A percentile compares a stretch with the other conserved stretches of the same genome.
These are phyloP conservation scores for Monosporascus sp. DNA, from an alignment of 2,329 filamentous ascomycete species.

Conservation along the genomic window DNA sequence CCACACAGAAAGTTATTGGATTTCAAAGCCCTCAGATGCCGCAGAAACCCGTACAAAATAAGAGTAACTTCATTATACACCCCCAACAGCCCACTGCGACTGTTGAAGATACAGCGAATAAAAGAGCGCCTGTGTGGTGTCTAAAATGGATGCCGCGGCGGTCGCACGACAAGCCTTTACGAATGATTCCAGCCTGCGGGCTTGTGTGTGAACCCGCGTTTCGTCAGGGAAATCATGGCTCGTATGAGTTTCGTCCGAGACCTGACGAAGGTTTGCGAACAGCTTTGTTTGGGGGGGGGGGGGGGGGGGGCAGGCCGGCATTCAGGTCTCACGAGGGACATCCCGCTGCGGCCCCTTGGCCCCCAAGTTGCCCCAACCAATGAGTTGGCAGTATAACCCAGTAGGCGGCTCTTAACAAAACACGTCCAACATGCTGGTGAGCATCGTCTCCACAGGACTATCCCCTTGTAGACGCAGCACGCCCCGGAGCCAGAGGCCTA, in stretches of 20 bases:
- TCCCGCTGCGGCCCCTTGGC: slow-evolving; percentile 17
- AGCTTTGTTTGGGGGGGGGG: background rate
- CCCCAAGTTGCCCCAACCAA: slow-evolving; percentile 27
- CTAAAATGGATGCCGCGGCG: background rate
- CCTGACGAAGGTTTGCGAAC: background rate
- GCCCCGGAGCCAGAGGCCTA: slow-evolving; percentile 4
- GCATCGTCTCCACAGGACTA: slow-evolving; percentile 11
- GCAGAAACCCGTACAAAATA: background rate
- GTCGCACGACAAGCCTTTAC: background rate
- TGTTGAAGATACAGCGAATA: background rate
- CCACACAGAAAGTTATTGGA: background rate
- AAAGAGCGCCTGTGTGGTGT: background rate
- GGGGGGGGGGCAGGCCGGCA: background rate
- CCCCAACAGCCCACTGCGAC: background rate
- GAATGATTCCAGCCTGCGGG: background rate
- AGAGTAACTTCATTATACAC: background rate
- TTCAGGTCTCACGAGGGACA: slow-evolving; percentile 18
- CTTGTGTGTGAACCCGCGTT: background rate
- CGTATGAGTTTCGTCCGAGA: background rate
- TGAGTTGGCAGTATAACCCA: slow-evolving; percentile 14
- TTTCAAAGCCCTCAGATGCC: background rate
- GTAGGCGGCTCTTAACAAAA: slow-evolving; percentile 27
- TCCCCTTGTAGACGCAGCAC: background rate
- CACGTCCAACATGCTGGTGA: slow-evolving; percentile 17
- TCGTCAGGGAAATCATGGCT: background rate